These are phyloP conservation scores for Hirsutella minnesotensis DNA, from an alignment of 2,329 filamentous ascomycete genomes.

Conservation along the genomic window DNA sequence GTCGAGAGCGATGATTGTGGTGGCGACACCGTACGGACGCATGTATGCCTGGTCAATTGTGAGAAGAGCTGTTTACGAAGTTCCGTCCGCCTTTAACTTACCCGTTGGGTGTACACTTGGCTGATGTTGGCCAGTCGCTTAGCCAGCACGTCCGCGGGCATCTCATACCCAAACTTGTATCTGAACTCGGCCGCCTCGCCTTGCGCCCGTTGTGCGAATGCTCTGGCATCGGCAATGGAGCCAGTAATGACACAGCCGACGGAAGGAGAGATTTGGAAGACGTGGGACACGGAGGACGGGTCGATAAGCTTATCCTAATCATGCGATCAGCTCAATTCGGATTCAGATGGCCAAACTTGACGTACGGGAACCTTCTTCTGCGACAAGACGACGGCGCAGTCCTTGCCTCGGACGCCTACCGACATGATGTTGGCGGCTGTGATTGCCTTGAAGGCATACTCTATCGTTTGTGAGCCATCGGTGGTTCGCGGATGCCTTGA, in stretches of 20 bases:
- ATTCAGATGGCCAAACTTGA: conserved; percentile 8
- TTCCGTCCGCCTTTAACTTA: conserved; percentile 27
- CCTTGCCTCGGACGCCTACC: conserved; percentile 87
- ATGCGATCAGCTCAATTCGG: conserved; percentile 3
- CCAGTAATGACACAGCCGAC: conserved; percentile 98
- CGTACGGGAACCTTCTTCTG: conserved; percentile 99
- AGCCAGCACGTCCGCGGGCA: conserved; percentile 93
- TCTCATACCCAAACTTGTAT: conserved; percentile 99
- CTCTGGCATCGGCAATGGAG: conserved; percentile 92
- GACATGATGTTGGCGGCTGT: conserved; percentile 99
- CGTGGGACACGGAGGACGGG: conserved; percentile 88
- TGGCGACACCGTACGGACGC: conserved; percentile 92
- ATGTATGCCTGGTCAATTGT: conserved; percentile 61
- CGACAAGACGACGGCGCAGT: conserved; percentile 91
- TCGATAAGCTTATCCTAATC: conserved; percentile 95
- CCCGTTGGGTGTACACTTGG: conserved; percentile 96
- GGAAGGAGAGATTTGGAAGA: conserved; percentile 92
- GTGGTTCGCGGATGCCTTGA: not conserved
- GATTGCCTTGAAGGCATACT: conserved; percentile 99
- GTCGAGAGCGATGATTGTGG: conserved; percentile 88
- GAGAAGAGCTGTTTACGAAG: not conserved
- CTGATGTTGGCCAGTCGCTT: conserved; percentile 98
- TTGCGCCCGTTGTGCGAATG: conserved; percentile 83
- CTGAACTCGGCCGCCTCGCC: conserved; percentile 94
- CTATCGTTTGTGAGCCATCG: conserved; percentile 33